A percentile compares a stretch with the other conserved stretches of the same genome.
These are phyloP conservation scores for Suillus hirtellus DNA, from an alignment of 768 basidiomycete species.

Conservation along the genomic window DNA sequence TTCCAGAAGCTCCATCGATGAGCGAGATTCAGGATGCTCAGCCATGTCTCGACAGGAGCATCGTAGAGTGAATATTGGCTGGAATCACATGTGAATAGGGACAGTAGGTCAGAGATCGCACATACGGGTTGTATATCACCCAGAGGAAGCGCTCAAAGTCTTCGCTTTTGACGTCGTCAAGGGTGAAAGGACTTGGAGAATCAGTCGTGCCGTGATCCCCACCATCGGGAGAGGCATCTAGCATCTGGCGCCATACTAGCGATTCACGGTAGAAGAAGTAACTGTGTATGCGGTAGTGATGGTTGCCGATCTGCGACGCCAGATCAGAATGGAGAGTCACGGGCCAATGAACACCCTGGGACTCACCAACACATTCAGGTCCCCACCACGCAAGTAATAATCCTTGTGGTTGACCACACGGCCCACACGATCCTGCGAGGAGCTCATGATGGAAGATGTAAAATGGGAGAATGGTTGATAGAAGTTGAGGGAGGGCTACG, in stretches of 20 bases:
- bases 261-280: conserved; percentile 41
- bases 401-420: conserved; percentile 29
- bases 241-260: conserved; percentile 26
- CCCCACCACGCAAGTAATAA: conserved; percentile 57
- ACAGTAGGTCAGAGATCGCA: neutral
- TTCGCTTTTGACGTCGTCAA: conserved; percentile 32
- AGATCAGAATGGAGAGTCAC: neutral
- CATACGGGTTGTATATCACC: conserved; percentile 59
- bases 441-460: neutral
- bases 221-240: conserved; percentile 13
- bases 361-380: conserved; percentile 54
- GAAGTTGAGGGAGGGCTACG: neutral
- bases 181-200: conserved; percentile 11
- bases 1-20: conserved; percentile 55
- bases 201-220: neutral
- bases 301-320: conserved; percentile 33
- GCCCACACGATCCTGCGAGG: conserved; percentile 13
- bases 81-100: conserved; percentile 3
- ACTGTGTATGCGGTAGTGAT: conserved; percentile 35
- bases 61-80: conserved; percentile 60
- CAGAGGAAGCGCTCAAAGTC: conserved; percentile 52
- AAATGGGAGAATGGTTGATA: neutral
- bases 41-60: conserved; percentile 53
- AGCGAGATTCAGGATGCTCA: conserved; percentile 51
- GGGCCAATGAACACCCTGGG: neutral